Evolutionary conservation across 1,139 yeast species (phyloP), one percentile per base, ranked within the genome.

Genomic region (Debaryomyces nepalensis): DNA sequence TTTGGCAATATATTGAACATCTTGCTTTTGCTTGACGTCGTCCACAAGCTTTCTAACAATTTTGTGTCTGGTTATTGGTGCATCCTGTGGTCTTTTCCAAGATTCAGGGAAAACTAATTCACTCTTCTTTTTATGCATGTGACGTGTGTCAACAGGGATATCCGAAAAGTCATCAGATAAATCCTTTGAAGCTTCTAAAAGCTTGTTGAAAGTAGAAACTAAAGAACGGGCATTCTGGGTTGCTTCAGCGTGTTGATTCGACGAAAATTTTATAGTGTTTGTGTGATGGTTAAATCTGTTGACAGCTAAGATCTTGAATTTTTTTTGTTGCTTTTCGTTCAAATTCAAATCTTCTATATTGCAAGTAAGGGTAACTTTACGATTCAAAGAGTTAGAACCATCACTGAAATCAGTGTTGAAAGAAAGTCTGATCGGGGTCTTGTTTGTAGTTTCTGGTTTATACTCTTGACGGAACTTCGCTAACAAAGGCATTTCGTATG

Each of bases 401-500:
- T 86, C 89, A 26, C 90, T 85, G 43, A 89, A 71, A 60, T 83
- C 90, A 4, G 87, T 77, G 22, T 84, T 79, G 68, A 84, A 90
- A 51, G 84, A 80, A 60, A 87, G 85, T 40, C 70, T 73, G 31
- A 90, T 62, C 3, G 90, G 88, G 23, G 78, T 69, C 35, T 79
- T 76, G 4, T 57, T 53, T 16, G 55, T 51, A 5, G 75, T 52
- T 41, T 45, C 65, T 18, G 84, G 85, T 29, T 55, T 61, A 64
- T 82, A 87, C 46, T 70, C 75, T 64, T 82, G 82, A 53, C 93
- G 84, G 61, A 76, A 85, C 62, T 88, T 81, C 35, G 84, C 82
- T 50, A 93, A 74, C 45, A 84, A 78, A 3, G 99, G 99, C 73
- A 91, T 77, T 63, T 91, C 98, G 66, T 84, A 93, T 0, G 98